A percentile compares a stretch with the other conserved stretches of the same genome.
Conservation (phyloP, 257 asterid species). For the Nicotiana tomentosiformis region DNA sequence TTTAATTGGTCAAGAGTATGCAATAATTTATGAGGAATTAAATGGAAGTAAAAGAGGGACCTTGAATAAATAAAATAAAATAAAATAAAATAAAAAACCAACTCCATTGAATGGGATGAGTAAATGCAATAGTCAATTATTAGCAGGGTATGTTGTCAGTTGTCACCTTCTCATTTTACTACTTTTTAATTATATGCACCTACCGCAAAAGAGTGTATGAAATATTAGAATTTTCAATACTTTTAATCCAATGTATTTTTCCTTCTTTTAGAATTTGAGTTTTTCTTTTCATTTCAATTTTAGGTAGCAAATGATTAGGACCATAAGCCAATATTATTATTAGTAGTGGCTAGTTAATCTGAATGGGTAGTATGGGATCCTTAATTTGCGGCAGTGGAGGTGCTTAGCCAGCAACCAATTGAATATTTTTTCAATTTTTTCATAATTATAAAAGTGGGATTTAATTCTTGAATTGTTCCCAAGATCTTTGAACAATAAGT, state of each 20-base stretch:
- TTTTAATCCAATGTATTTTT: background rate
- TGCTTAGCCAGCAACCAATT: background rate
- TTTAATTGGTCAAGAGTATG: background rate
- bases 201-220: background rate
- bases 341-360: background rate
- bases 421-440: background rate
- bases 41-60: background rate
- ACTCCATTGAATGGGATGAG: background rate
- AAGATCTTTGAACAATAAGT: background rate
- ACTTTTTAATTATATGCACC: background rate
- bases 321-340: background rate
- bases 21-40: background rate
- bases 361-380: conserved; percentile 5
- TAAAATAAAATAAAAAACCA: background rate
- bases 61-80: background rate
- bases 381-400: conserved; percentile 21
- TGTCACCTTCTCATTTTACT: too few species aligned
- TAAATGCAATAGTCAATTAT: background rate
- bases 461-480: background rate
- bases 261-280: background rate
- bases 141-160: too few species aligned
- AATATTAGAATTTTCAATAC: background rate
- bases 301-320: background rate
- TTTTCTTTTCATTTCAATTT: background rate
- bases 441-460: background rate